phyloP scores from a whole-genome alignment of 257 asterid genomes.

The Capsicum rhomboideum region DNA sequence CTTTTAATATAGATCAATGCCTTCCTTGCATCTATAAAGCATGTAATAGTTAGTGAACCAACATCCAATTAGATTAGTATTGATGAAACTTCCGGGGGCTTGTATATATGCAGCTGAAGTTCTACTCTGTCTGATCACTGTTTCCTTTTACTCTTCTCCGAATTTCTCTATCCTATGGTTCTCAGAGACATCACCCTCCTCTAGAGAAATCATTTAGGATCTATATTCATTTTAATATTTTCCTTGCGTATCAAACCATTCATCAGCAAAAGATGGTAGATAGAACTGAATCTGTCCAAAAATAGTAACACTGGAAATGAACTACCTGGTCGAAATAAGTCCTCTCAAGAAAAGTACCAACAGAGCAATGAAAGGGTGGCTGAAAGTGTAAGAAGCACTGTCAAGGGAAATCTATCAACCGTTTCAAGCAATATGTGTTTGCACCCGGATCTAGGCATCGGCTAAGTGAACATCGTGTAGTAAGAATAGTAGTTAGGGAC shows the following conservation, averaged over 20 bases:
- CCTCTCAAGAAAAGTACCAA: not conserved
- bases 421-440: not conserved
- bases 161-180: not conserved
- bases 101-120: not conserved
- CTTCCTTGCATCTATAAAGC: not conserved
- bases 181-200: not conserved
- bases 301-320: not conserved
- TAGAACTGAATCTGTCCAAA: not conserved
- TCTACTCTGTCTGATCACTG: not conserved
- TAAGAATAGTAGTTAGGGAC: not conserved
- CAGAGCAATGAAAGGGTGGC: not conserved
- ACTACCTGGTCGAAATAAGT: not conserved
- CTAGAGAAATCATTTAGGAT: not conserved
- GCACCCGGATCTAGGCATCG: not conserved
- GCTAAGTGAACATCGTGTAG: not conserved
- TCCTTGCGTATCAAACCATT: not conserved
- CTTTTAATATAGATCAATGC: not conserved
- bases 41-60: not conserved
- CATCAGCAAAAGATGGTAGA: not conserved
- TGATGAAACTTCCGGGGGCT: not conserved
- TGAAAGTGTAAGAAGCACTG: not conserved
- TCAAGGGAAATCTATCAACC: not conserved
- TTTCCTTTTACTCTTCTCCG: not conserved
- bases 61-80: not conserved
- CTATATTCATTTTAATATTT: not conserved